Evolutionary conservation across 164 flowering plant genomes (phyloP).

Genomic region (Umbilicus rupestris): DNA sequence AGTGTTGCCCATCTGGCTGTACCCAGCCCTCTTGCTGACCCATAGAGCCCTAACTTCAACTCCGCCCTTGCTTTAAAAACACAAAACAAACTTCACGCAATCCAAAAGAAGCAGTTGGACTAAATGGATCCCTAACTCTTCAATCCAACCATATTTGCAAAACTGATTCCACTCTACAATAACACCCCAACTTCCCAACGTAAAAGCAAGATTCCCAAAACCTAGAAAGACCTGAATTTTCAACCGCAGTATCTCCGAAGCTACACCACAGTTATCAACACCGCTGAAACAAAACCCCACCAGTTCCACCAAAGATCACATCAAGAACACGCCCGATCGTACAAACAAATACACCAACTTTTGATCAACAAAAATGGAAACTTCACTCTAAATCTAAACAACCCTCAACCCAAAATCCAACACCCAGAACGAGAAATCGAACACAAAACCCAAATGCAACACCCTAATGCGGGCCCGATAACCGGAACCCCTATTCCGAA

Average conservation of each 20-base stretch:
- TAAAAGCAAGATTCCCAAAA: background rate
- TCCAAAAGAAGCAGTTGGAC: background rate
- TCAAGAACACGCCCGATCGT: background rate
- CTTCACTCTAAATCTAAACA: too few relatives aligned
- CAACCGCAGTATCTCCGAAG: background rate
- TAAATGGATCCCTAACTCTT: background rate
- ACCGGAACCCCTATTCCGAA: background rate
- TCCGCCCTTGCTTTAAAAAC: slow-evolving; percentile 15
- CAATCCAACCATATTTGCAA: background rate
- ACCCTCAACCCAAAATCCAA: background rate
- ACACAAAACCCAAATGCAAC: background rate
- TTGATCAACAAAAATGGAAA: background rate
- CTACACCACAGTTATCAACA: too few relatives aligned
- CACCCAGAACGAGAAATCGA: background rate
- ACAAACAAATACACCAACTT: background rate
- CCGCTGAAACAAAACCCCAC: background rate
- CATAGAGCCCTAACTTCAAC: slow-evolving; percentile 42
- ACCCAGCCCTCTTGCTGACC: slow-evolving; percentile 79
- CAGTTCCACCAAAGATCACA: background rate
- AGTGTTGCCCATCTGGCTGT: slow-evolving; percentile 65
- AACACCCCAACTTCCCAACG: background rate
- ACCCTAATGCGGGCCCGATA: background rate
- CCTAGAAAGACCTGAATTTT: background rate
- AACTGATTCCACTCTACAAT: background rate
- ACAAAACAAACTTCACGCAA: background rate